A percentile compares a stretch with the other conserved stretches of the same genome.
Evolutionary conservation across 305 asterid genomes (phyloP).

Genomic region (Solanum hybrid): DNA sequence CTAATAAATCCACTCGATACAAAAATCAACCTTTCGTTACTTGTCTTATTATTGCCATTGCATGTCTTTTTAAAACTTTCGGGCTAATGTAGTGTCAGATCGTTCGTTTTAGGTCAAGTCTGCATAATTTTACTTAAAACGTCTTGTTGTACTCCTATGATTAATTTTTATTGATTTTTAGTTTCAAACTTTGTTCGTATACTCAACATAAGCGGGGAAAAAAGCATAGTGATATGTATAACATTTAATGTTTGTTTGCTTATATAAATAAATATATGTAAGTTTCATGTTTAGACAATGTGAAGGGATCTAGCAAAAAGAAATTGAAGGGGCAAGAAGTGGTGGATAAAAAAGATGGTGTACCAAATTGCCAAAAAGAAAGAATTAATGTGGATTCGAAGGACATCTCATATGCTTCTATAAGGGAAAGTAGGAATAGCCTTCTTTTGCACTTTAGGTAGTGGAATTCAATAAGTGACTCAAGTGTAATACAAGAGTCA

Average conservation of each 20-base stretch:
- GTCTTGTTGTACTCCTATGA: background rate
- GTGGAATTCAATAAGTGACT: conserved; percentile 1
- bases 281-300: background rate
- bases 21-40: background rate
- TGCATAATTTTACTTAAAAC: background rate
- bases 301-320: background rate
- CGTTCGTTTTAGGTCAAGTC: background rate
- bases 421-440: background rate
- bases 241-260: background rate
- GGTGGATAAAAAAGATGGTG: background rate
- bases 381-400: background rate
- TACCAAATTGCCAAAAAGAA: background rate
- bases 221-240: background rate
- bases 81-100: background rate
- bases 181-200: background rate
- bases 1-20: background rate
- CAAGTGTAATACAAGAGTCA: background rate
- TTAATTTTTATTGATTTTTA: background rate
- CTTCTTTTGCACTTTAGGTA: background rate
- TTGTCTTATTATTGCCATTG: background rate
- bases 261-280: background rate
- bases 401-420: background rate
- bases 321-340: background rate
- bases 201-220: background rate
- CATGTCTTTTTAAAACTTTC: background rate